Base-by-base conservation (phyloP, 805 yeast species). In the Clavispora asparagi region DNA sequence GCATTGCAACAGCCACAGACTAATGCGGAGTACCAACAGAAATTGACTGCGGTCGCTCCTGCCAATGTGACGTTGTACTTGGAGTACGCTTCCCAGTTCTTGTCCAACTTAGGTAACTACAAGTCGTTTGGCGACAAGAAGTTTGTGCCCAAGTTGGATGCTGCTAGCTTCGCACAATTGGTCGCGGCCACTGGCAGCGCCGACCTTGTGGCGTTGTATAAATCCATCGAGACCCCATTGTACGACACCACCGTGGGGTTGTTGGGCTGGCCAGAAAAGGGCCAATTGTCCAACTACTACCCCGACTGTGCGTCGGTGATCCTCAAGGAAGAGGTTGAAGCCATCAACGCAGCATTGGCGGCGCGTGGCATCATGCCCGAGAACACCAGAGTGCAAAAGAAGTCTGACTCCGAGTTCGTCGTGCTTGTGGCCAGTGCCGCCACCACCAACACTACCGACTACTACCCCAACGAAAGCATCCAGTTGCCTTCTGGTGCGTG, bases 91-190 rank as follows among this genome's bases (percentile, higher is more conserved):
- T 84, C 89, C 36, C 92, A 86, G 68, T 82, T 86, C 58, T 69
- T 86, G 50, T 71, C 83, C 33, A 86, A 86, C 64, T 71, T 83
- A 62, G 94, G 94, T 54, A 86, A 86, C 59, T 86, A 78, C 68
- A 89, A 85, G 67, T 84, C 94, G 1, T 89, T 89, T 63, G 97
- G 97, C 54, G 96, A 89, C 67, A 79, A 80, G 55, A 89, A 89
- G 65, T 89, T 89, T 59, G 74, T 89, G 51, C 97, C 97, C 36
- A 68, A 79, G 42, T 57, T 87, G 35, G 46, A 74, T 0, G 58
- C 54, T 29, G 76, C 64, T 0, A 73, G 73, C 7, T 82, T 88
- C 54, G 76, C 68, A 46, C 53, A 65, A 23, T 48, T 71, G 30
- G 67, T 86, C 28, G 72, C 77, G n/a, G 51, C 71, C 1, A 61